Conservation (phyloP, 306 rosid genomes). For the Citrullus mucosospermus region DNA sequence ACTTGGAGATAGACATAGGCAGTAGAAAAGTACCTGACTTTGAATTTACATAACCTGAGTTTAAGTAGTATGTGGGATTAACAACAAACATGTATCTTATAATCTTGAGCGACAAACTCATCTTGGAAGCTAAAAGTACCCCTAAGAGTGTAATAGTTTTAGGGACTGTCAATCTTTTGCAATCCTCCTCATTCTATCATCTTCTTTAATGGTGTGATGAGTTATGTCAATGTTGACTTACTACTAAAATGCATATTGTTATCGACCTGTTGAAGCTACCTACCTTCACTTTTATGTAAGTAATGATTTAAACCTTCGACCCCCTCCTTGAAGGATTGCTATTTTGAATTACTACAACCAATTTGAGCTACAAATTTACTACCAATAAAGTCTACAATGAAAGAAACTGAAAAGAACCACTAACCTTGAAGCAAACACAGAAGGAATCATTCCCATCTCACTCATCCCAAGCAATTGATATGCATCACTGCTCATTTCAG, state of each 20-base stretch:
- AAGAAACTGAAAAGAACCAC: not conserved
- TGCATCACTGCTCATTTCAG: conserved; percentile 87
- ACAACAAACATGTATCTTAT: not conserved
- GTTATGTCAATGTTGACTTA: not conserved
- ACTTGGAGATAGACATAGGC: not conserved
- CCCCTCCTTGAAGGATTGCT: not conserved
- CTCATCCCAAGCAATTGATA: conserved; percentile 93
- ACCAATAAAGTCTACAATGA: not conserved
- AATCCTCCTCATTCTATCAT: not conserved
- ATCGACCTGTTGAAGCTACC: not conserved
- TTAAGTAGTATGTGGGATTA: not conserved
- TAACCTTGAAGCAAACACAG: conserved; percentile 72
- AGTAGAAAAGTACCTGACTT: not conserved
- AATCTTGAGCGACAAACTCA: not conserved
- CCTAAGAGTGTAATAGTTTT: not conserved
- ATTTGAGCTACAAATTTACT: not conserved
- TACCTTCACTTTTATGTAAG: not conserved
- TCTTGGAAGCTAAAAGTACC: not conserved
- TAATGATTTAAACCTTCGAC: not conserved
- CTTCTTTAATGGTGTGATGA: not conserved
- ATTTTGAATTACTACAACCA: not conserved
- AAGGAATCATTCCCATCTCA: conserved; percentile 84
- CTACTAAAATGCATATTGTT: not conserved
- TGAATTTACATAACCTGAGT: too few species aligned
- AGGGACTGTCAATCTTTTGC: not conserved